Percentiles rank a stretch among this genome's conserved stretches.
phyloP scores from a whole-genome alignment of 1,139 yeast genomes.

The Yamadazyma triangularis region DNA sequence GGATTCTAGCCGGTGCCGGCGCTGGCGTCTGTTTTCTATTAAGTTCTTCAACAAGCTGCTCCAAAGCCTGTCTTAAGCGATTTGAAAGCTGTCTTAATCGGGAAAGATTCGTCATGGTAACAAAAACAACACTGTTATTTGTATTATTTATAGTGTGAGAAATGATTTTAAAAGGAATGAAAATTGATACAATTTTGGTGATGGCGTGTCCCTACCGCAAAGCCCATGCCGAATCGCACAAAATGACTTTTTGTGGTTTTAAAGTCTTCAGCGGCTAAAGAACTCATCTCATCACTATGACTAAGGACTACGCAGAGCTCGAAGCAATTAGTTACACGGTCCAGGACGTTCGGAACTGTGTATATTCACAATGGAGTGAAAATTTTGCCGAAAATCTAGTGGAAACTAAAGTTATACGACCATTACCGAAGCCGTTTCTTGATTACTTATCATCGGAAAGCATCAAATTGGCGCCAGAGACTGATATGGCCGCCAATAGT shows the following conservation, averaged over 20 bases:
- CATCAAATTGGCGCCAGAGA: conserved; percentile 53
- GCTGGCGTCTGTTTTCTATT: conserved; percentile 6
- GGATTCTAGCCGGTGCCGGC: conserved; percentile 7
- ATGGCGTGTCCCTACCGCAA: too few species aligned
- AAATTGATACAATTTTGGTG: too few species aligned
- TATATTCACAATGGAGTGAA: conserved; percentile 71
- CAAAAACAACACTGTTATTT: too few species aligned
- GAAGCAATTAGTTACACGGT: conserved; percentile 35
- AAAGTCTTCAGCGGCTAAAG: neutral
- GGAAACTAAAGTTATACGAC: conserved; percentile 54
- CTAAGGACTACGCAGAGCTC: conserved; percentile 19
- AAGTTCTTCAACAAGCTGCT: conserved; percentile 7
- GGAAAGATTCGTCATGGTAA: too few species aligned
- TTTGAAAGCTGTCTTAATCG: neutral
- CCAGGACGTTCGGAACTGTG: conserved; percentile 59
- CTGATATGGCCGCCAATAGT: conserved; percentile 27
- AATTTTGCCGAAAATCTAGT: conserved; percentile 46
- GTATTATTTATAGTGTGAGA: too few species aligned
- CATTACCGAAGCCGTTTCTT: conserved; percentile 64
- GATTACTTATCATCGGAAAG: conserved; percentile 75
- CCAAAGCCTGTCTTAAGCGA: conserved; percentile 5
- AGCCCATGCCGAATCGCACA: too few species aligned
- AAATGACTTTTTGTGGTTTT: too few species aligned
- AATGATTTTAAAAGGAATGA: too few species aligned
- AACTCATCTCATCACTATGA: conserved; percentile 6